Percentiles rank a stretch among this genome's conserved stretches.
Conservation (phyloP, 2,329 filamentous ascomycete genomes). For the Magnaporthales sp. region DNA sequence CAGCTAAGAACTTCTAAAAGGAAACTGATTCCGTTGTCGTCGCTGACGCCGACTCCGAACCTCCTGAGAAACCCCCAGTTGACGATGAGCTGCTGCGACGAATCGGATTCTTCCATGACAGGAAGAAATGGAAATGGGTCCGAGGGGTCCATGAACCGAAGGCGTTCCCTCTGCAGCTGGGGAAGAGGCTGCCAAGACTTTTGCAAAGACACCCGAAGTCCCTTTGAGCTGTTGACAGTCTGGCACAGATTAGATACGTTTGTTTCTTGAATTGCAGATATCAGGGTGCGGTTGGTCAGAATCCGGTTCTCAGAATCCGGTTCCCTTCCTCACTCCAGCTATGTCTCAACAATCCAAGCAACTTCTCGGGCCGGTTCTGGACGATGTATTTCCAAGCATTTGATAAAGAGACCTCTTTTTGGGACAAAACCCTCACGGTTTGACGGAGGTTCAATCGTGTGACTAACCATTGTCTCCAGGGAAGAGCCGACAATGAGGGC, state of each 20-base stretch:
- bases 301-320: background rate
- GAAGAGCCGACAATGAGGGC: background rate
- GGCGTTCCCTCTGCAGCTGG: background rate
- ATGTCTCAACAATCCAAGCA: constrained; percentile 7
- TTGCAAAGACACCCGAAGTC: background rate
- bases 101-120: too few relatives aligned
- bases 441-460: background rate
- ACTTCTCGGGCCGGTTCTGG: constrained; percentile 11
- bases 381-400: constrained; percentile 8
- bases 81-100: too few relatives aligned
- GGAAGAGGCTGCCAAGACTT: constrained; percentile 1
- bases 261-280: background rate
- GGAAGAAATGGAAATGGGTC: too few relatives aligned
- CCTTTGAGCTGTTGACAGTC: background rate
- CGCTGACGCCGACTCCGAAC: too few relatives aligned
- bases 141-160: too few relatives aligned
- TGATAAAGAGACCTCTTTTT: background rate
- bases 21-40: too few relatives aligned
- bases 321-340: background rate
- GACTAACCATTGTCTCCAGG: constrained; percentile 10
- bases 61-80: too few relatives aligned
- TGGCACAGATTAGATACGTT: background rate
- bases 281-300: background rate
- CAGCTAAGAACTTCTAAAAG: too few relatives aligned
- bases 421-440: background rate